Conservation (phyloP, 179 eudicot genomes). For the Nepenthes alata region DNA sequence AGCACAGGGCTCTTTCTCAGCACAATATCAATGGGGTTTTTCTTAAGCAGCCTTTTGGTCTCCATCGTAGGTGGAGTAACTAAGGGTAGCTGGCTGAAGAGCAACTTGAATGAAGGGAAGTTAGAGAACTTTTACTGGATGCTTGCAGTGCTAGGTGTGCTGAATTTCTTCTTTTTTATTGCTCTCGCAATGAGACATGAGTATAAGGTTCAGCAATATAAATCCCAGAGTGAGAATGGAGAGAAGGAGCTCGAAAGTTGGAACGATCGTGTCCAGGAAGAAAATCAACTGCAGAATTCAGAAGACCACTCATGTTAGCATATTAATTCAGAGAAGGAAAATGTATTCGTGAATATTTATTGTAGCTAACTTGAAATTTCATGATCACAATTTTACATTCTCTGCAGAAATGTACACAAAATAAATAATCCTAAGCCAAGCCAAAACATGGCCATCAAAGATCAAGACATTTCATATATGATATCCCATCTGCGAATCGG, state of each 20-base stretch:
- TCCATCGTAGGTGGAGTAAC: conserved; percentile 52
- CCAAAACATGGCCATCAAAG: too few relatives aligned
- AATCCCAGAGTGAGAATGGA: conserved; percentile 1
- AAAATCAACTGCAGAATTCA: too few relatives aligned
- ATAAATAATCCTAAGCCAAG: too few relatives aligned
- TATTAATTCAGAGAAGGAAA: not conserved
- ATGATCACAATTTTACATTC: not conserved
- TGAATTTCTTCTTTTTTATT: conserved; percentile 50
- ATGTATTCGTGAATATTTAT: too few relatives aligned
- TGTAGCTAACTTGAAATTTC: too few relatives aligned
- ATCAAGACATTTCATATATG: too few relatives aligned
- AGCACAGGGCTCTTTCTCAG: conserved; percentile 83
- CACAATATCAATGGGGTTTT: conserved; percentile 77
- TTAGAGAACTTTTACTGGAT: conserved; percentile 70
- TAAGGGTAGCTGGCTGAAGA: conserved; percentile 49
- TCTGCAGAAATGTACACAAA: not conserved
- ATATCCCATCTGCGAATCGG: too few relatives aligned
- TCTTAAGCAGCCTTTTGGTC: conserved; percentile 71
- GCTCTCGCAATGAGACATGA: conserved; percentile 49
- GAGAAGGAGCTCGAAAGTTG: conserved; percentile 36
- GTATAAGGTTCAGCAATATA: conserved; percentile 45
- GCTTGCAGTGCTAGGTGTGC: conserved; percentile 47
- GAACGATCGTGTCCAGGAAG: conserved; percentile 8
- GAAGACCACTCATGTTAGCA: too few relatives aligned
- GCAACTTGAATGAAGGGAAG: conserved; percentile 49